Evolutionary conservation across 2,329 filamentous ascomycete species (phyloP), one percentile per base, ranked within the genome.

Genomic region (Hansfordia pulvinata): DNA sequence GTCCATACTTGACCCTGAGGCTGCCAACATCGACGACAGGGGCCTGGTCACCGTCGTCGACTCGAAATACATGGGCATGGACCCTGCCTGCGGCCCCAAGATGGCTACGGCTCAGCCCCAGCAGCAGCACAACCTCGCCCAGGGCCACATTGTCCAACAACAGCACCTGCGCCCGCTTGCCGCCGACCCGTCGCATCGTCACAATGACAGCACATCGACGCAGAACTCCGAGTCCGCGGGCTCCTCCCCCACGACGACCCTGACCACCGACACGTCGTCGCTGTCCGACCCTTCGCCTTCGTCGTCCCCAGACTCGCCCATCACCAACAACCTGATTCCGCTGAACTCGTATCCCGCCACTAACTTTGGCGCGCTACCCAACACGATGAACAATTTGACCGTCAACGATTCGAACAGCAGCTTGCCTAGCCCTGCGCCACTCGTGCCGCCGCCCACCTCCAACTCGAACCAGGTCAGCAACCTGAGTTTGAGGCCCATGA

Each of bases 201-300:
- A 82, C 48, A 67, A 74, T 47, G 70, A 82, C 46, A 84, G 78
- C 55, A 77, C 72, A n/a, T 86, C 77, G 6, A 83, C 79, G 3
- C 76, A 79, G 35, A 67, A 67, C 29, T 82, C 80, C 10, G 83
- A 82, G 36, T 96, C 90, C 2, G 82, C 82, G 21, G 86, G 93
- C 44, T 93, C 88, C 13, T 96, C 88, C 7, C 90, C 90, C 2
- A 96, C 88, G 6, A 94, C 86, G 4, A 93, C 88, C 3, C 70
- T 90, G 5, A 93, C 84, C 12, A 83, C 88, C 36, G 88, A 93
- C 54, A 92, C 86, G 5, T 88, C 84, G 7, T 82, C 84, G 17
- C 65, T 90, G 25, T 86, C 86, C 17, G 88, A 96, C 42, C 78
- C 83, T 6, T 94, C 88, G 5, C 85, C 90, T 3, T 88, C 79